A percentile compares a stretch with the other conserved stretches of the same genome.
phyloP scores from a whole-genome alignment of 2,329 filamentous ascomycete genomes.

The Corinectria fuckeliana region DNA sequence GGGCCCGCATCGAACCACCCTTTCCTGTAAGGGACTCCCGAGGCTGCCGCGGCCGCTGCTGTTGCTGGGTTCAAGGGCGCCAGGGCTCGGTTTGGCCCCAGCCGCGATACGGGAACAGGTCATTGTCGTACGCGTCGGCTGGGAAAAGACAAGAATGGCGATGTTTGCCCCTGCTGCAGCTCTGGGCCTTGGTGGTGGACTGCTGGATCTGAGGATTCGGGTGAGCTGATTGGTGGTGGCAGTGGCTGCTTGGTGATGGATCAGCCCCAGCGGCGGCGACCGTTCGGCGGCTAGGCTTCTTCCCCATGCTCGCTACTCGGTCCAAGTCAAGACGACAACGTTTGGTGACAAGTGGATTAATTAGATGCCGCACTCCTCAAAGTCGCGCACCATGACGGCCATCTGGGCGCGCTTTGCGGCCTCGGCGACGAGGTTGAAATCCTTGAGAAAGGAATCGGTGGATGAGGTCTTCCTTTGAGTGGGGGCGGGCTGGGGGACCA shows the following conservation, averaged over 20 bases:
- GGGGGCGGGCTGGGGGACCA: slow-evolving; percentile 35
- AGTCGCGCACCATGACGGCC: slow-evolving; percentile 84
- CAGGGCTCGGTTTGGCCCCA: neutral
- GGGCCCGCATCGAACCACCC: slow-evolving; percentile 29
- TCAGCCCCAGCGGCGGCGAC: neutral
- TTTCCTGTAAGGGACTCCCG: slow-evolving; percentile 18
- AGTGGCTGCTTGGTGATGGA: neutral
- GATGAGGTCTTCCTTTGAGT: slow-evolving; percentile 46
- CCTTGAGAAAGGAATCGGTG: slow-evolving; percentile 71
- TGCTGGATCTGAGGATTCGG: neutral
- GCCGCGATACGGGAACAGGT: slow-evolving; percentile 8
- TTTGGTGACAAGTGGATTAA: neutral
- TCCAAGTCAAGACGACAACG: neutral
- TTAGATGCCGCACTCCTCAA: slow-evolving; percentile 73
- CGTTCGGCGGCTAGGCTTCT: neutral
- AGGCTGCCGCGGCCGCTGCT: slow-evolving; percentile 1
- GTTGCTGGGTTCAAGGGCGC: neutral
- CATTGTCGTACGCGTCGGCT: slow-evolving; percentile 2
- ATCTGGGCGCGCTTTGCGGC: slow-evolving; percentile 93
- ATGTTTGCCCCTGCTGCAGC: neutral
- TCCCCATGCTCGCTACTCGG: slow-evolving; percentile 5
- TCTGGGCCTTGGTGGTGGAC: neutral
- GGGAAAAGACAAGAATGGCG: neutral
- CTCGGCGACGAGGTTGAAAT: slow-evolving; percentile 88
- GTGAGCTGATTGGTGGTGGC: neutral